Base-by-base conservation (phyloP, 208 protist species). In the Crithidia bombi region DNA sequence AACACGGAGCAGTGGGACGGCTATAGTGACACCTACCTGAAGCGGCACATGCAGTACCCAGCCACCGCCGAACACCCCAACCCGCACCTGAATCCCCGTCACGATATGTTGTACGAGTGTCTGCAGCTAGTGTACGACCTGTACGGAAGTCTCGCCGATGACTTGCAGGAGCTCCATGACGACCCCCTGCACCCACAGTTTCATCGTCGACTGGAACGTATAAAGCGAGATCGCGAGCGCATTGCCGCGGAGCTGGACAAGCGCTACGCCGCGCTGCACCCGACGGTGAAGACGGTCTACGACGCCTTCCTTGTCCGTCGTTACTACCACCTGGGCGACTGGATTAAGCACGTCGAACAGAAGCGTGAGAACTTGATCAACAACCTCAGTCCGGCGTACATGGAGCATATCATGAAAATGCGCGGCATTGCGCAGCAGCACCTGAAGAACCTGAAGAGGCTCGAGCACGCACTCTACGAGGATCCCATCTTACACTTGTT, bases 1-100 rank as follows among this genome's bases (percentile, higher is more conserved):
- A 93, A 96, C 81, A 92, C 84, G 30, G 88, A 96, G 73, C 91
- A 96, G 73, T 96, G 89, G 88, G 75, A 83, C 36, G 91, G 91
- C 11, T 96, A 96, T 82, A 96, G 91, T 55, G 76, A 85, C 15
- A 90, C 86, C 9, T 96, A 94, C 54, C 75, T 96, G 44, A 49
- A 81, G 69, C 82, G 83, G 25, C 75, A 85, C 69, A 96, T 96
- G 87, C 87, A 93, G 67, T 96, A 96, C 65, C 79, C 85, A 2
- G 86, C 83, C 55, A 93, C 87, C 21, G 79, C 73, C 61, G 90
- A 95, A 54, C 86, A 88, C 39, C 78, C 79, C 38, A 92, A 92
- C 59, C 65, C 78, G 6, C 68, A 79, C 33, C 65, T 95, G 56
- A 93, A 81, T 50, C 58, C 69, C 21, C 81, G 70, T 0, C 73